phyloP scores from a whole-genome alignment of 2,329 filamentous ascomycete species.

The Trichoderma breve region DNA sequence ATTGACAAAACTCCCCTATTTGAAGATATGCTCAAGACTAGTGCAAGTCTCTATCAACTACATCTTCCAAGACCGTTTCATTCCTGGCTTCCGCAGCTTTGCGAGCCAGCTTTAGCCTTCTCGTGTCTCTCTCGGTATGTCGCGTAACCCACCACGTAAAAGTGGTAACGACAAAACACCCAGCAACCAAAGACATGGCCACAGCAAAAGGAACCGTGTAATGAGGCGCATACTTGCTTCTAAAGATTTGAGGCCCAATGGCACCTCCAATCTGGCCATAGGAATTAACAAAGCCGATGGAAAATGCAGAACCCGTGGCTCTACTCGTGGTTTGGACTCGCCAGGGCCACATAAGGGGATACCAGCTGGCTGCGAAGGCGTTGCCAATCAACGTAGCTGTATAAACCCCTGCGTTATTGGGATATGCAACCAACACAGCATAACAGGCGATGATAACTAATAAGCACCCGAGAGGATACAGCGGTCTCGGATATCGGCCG shows the following conservation, averaged over 20 bases:
- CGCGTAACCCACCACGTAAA: neutral
- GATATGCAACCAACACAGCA: neutral
- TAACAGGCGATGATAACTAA: neutral
- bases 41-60: neutral
- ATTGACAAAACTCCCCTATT: neutral
- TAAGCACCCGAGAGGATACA: slow-evolving; percentile 44
- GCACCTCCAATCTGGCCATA: neutral
- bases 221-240: neutral
- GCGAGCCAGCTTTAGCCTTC: neutral
- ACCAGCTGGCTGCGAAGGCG: neutral
- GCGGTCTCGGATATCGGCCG: slow-evolving; percentile 41
- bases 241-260: neutral
- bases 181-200: neutral
- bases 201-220: neutral
- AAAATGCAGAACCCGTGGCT: neutral
- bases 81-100: neutral
- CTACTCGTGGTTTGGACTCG: neutral
- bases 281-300: neutral
- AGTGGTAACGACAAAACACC: neutral
- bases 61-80: neutral
- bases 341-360: neutral
- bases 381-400: neutral
- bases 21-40: neutral
- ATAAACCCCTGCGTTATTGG: neutral
- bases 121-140: neutral